phyloP scores from a whole-genome alignment of 352 stramenopile species.

The Phytophthora tubulina region DNA sequence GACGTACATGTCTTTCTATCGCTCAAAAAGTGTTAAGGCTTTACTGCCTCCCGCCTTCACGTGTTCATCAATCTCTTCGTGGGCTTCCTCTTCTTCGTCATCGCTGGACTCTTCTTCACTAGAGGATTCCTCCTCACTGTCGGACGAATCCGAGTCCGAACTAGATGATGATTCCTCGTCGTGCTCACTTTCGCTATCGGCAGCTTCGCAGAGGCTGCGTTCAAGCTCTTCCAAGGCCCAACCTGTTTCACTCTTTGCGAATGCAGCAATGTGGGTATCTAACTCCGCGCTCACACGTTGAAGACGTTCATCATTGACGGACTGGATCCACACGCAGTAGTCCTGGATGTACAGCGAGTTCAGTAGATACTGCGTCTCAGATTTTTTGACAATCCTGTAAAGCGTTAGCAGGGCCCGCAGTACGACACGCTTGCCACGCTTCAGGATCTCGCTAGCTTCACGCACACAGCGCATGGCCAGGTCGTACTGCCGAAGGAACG shows the following conservation, averaged over 20 bases:
- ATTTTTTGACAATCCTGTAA: slow-evolving; percentile 94
- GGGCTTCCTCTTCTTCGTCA: slow-evolving; percentile 10
- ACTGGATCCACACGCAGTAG: slow-evolving; percentile 92
- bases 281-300: slow-evolving; percentile 50
- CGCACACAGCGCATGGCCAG: slow-evolving; percentile 82
- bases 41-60: slow-evolving; percentile 9
- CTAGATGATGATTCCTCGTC: slow-evolving; percentile 35
- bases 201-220: slow-evolving; percentile 54
- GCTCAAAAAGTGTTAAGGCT: slow-evolving; percentile 8
- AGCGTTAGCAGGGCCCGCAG: slow-evolving; percentile 92
- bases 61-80: neutral
- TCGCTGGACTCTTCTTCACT: slow-evolving; percentile 41
- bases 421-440: slow-evolving; percentile 88
- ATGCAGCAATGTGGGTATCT: slow-evolving; percentile 36
- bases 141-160: slow-evolving; percentile 41
- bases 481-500: slow-evolving; percentile 94
- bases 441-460: slow-evolving; percentile 90
- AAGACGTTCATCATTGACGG: slow-evolving; percentile 61
- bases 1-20: slow-evolving; percentile 22
- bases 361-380: slow-evolving; percentile 96
- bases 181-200: slow-evolving; percentile 25
- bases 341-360: slow-evolving; percentile 97
- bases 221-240: slow-evolving; percentile 86
- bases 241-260: slow-evolving; percentile 74
- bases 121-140: slow-evolving; percentile 42